Evolutionary conservation across 495 filamentous ascomycete species (phyloP).

Genomic region (Elasticomyces elasticus): DNA sequence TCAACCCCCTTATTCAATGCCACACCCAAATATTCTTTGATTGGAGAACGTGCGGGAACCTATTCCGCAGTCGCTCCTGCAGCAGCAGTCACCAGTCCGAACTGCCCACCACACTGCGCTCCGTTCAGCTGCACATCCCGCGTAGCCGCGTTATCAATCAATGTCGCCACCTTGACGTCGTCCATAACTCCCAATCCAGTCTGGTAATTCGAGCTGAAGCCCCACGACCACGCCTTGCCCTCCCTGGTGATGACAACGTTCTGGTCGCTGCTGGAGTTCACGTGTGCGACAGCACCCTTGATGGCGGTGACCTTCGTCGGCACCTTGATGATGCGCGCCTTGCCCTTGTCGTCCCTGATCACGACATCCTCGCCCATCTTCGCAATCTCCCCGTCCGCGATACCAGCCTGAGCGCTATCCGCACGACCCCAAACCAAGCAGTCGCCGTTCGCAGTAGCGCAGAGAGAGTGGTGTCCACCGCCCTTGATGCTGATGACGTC

Average conservation of each 20-base stretch:
- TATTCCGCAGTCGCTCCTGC: slow-evolving; percentile 11
- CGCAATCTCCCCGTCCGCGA: slow-evolving; percentile 39
- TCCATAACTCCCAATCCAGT: slow-evolving; percentile 49
- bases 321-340: slow-evolving; percentile 47
- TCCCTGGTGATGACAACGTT: slow-evolving; percentile 48
- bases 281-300: slow-evolving; percentile 6
- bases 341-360: slow-evolving; percentile 41
- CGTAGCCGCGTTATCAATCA: slow-evolving; percentile 54
- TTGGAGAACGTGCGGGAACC: neutral
- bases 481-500: slow-evolving; percentile 49
- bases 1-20: neutral
- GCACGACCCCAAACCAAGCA: slow-evolving; percentile 61
- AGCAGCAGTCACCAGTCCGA: slow-evolving; percentile 46
- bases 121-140: slow-evolving; percentile 46
- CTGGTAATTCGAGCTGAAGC: slow-evolving; percentile 57
- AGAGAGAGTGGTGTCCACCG: slow-evolving; percentile 59
- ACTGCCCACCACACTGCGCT: slow-evolving; percentile 57
- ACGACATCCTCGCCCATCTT: slow-evolving; percentile 40
- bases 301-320: slow-evolving; percentile 39
- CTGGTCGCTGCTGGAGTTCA: slow-evolving; percentile 47
- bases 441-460: slow-evolving; percentile 49
- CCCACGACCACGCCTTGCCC: slow-evolving; percentile 60
- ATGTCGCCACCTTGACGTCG: slow-evolving; percentile 46
- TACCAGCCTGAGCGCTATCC: slow-evolving; percentile 54
- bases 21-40: too few relatives aligned